These are phyloP conservation scores for Pseudogymnoascus sp. DNA, from an alignment of 2,329 filamentous ascomycete genomes.

Conservation along the genomic window DNA sequence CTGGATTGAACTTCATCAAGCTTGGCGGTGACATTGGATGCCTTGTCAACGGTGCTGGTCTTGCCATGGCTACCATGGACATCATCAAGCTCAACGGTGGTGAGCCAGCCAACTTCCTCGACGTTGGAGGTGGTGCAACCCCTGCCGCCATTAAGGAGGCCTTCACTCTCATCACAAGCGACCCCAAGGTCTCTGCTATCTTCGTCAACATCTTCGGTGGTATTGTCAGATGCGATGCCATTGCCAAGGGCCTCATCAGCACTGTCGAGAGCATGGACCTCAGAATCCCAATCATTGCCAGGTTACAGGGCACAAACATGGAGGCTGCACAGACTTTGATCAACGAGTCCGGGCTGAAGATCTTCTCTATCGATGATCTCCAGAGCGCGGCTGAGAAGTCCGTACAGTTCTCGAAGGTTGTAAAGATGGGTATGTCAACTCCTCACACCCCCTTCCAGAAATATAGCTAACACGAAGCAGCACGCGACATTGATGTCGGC, in stretches of 20 bases:
- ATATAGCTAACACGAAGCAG: slow-evolving; percentile 36
- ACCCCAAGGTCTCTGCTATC: slow-evolving; percentile 95
- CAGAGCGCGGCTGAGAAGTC: slow-evolving; percentile 96
- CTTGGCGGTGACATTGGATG: slow-evolving; percentile 98
- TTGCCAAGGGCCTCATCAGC: slow-evolving; percentile 90
- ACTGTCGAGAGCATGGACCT: slow-evolving; percentile 93
- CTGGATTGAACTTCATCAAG: slow-evolving; percentile 99
- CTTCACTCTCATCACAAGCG: slow-evolving; percentile 97
- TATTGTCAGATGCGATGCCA: slow-evolving; percentile 96
- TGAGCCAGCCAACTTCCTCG: slow-evolving; percentile 93
- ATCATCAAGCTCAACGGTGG: slow-evolving; percentile 99
- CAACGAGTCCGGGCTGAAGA: slow-evolving; percentile 97
- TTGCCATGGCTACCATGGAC: slow-evolving; percentile 99
- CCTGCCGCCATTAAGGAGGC: slow-evolving; percentile 94
- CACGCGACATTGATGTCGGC: slow-evolving; percentile 92
- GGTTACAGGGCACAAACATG: slow-evolving; percentile 97
- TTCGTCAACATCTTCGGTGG: slow-evolving; percentile 99
- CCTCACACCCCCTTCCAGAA: not conserved
- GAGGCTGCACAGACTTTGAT: slow-evolving; percentile 86
- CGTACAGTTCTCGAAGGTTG: slow-evolving; percentile 97
- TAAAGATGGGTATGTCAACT: slow-evolving; percentile 76
- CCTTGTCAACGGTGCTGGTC: slow-evolving; percentile 95
- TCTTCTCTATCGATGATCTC: slow-evolving; percentile 98
- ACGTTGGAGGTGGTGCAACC: slow-evolving; percentile 95
- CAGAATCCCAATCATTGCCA: slow-evolving; percentile 90